phyloP scores from a whole-genome alignment of 345 rosid genomes.

The Draba incana region DNA sequence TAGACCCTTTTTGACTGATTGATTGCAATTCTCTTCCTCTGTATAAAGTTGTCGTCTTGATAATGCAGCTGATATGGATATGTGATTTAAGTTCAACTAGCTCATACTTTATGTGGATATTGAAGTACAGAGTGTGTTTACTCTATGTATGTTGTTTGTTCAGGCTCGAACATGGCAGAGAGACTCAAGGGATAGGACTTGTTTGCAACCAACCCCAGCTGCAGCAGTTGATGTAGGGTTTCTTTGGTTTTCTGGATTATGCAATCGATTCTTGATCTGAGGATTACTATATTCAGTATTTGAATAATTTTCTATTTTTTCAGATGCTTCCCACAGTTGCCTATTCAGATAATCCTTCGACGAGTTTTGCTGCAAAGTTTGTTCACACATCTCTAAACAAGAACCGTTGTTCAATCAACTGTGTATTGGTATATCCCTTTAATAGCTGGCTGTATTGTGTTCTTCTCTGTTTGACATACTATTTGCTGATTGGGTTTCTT shows the following conservation, averaged over 20 bases:
- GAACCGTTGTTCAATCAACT: conserved; percentile 92
- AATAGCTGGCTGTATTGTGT: neutral
- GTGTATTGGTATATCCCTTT: conserved; percentile 68
- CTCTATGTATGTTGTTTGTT: conserved; percentile 20
- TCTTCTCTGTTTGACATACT: conserved; percentile 16
- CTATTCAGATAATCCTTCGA: conserved; percentile 92
- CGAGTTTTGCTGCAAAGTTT: conserved; percentile 93
- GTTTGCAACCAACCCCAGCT: conserved; percentile 84
- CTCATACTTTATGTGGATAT: conserved; percentile 3
- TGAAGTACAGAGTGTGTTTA: neutral
- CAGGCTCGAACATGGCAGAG: conserved; percentile 88
- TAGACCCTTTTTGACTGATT: conserved; percentile 3
- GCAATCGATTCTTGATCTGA: conserved; percentile 22
- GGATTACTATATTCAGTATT: conserved; percentile 5
- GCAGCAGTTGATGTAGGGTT: conserved; percentile 87
- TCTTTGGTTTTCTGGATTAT: conserved; percentile 21
- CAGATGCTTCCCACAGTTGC: conserved; percentile 91
- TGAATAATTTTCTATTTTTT: conserved; percentile 36
- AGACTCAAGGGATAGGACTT: conserved; percentile 78
- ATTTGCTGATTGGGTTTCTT: conserved; percentile 39
- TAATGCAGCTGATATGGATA: neutral
- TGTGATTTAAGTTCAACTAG: neutral
- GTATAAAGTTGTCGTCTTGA: neutral
- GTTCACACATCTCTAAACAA: conserved; percentile 96
- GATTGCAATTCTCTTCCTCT: conserved; percentile 4